A percentile compares a stretch with the other conserved stretches of the same genome.
Evolutionary conservation across 2,329 filamentous ascomycete genomes (phyloP).

Genomic region (Penicillium sp.): DNA sequence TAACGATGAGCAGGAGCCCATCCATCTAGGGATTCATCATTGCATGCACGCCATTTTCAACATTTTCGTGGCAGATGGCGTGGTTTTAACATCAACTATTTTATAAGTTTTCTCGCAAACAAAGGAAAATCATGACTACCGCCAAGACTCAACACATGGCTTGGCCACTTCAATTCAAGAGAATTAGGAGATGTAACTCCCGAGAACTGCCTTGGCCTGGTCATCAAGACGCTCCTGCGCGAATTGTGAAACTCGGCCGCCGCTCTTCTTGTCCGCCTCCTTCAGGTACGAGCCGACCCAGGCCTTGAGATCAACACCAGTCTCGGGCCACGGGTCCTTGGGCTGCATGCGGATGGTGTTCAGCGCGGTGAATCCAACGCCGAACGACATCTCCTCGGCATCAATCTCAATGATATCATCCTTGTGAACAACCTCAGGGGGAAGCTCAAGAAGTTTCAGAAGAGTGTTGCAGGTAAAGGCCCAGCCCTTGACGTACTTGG

Average conservation of each 20-base stretch:
- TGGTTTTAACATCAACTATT: neutral
- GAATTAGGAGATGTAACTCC: conserved; percentile 49
- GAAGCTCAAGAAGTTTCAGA: conserved; percentile 84
- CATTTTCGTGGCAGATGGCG: neutral
- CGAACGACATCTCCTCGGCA: conserved; percentile 92
- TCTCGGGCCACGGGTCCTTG: conserved; percentile 82
- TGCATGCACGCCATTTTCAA: conserved; percentile 5
- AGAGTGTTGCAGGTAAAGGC: conserved; percentile 85
- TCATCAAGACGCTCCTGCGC: conserved; percentile 70
- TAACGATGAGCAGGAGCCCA: neutral
- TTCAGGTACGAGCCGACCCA: conserved; percentile 86
- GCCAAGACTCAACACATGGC: neutral
- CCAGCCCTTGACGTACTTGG: conserved; percentile 83
- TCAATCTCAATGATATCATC: conserved; percentile 86
- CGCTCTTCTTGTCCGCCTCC: conserved; percentile 72
- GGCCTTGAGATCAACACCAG: conserved; percentile 71
- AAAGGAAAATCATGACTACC: conserved; percentile 1
- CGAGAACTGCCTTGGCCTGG: conserved; percentile 55
- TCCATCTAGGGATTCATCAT: conserved; percentile 2
- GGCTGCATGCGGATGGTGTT: conserved; percentile 80
- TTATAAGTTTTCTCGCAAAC: conserved; percentile 1
- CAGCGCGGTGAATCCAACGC: conserved; percentile 88
- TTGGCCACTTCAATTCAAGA: neutral
- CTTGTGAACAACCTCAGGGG: conserved; percentile 70
- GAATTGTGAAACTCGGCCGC: conserved; percentile 70